phyloP scores from a whole-genome alignment of 1,284 basidiomycete genomes.

The Malassezia vespertilionis region DNA sequence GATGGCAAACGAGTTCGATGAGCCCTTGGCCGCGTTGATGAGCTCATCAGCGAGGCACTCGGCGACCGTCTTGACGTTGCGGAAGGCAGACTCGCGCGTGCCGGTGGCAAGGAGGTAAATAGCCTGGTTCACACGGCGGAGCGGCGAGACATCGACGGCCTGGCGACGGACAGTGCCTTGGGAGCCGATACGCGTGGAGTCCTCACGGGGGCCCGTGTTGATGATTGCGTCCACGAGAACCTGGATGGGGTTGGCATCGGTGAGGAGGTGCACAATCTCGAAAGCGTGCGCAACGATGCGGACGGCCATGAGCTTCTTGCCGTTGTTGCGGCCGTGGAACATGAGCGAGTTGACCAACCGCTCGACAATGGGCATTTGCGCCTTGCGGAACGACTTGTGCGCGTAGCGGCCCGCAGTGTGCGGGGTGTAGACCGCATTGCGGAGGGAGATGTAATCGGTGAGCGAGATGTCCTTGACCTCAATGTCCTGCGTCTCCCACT shows the following conservation, averaged over 20 bases:
- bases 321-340: slow-evolving; percentile 99
- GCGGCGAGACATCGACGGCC: slow-evolving; percentile 97
- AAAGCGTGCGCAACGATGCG: slow-evolving; percentile 99
- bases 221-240: slow-evolving; percentile 95
- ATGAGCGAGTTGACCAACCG: slow-evolving; percentile 76
- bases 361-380: slow-evolving; percentile 99
- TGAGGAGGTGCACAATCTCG: slow-evolving; percentile 99
- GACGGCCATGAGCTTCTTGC: slow-evolving; percentile 98
- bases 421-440: slow-evolving; percentile 87
- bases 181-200: slow-evolving; percentile 98
- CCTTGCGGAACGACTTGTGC: slow-evolving; percentile 99
- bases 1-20: slow-evolving; percentile 99
- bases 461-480: slow-evolving; percentile 88
- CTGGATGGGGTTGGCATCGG: slow-evolving; percentile 99
- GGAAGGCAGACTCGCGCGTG: slow-evolving; percentile 98
- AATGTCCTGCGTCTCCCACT: slow-evolving; percentile 56
- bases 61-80: slow-evolving; percentile 90
- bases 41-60: slow-evolving; percentile 99
- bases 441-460: slow-evolving; percentile 93
- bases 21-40: slow-evolving; percentile 99
- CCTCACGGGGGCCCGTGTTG: slow-evolving; percentile 99
- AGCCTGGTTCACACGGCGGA: slow-evolving; percentile 96
- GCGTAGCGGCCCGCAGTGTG: slow-evolving; percentile 99
- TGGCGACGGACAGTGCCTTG: slow-evolving; percentile 99
- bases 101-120: slow-evolving; percentile 89